These are phyloP conservation scores for Myriangium duriaei DNA, from an alignment of 2,329 filamentous ascomycete genomes.

Conservation along the genomic window DNA sequence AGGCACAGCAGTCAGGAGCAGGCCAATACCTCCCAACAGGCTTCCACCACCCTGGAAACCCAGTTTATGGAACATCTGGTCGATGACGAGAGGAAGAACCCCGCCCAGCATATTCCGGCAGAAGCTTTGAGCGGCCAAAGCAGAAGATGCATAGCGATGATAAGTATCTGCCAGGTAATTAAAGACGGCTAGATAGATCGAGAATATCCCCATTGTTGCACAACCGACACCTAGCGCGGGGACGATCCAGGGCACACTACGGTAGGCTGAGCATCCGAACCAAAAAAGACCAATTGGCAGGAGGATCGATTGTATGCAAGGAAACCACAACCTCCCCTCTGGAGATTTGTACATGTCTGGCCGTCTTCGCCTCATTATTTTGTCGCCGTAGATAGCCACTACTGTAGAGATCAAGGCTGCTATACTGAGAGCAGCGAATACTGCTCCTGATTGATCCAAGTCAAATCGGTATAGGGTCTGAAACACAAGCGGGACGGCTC, in stretches of 20 bases:
- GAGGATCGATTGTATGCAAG: constrained; percentile 61
- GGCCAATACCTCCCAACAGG: constrained; percentile 59
- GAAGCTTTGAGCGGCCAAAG: constrained; percentile 74
- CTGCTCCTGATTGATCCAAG: constrained; percentile 52
- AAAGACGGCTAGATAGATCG: constrained; percentile 77
- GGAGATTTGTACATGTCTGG: constrained; percentile 40
- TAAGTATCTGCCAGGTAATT: constrained; percentile 90
- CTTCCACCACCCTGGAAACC: constrained; percentile 60
- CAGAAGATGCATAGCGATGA: constrained; percentile 70
- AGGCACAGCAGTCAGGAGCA: constrained; percentile 62
- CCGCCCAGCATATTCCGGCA: constrained; percentile 77
- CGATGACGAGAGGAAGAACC: constrained; percentile 65
- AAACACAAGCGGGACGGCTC: constrained; percentile 70
- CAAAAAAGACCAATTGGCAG: constrained; percentile 72
- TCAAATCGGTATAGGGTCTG: constrained; percentile 53
- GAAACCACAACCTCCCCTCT: constrained; percentile 72
- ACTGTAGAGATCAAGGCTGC: constrained; percentile 54
- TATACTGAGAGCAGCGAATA: constrained; percentile 62
- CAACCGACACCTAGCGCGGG: constrained; percentile 58
- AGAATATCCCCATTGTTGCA: constrained; percentile 75
- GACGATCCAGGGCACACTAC: constrained; percentile 56
- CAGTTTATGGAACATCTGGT: constrained; percentile 58
- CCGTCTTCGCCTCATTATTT: constrained; percentile 7
- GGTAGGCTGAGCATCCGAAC: constrained; percentile 59
- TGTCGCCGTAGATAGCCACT: constrained; percentile 42